A percentile compares a stretch with the other conserved stretches of the same genome.
Conservation (phyloP, 805 yeast genomes). For the Lipomyces lipofer region DNA sequence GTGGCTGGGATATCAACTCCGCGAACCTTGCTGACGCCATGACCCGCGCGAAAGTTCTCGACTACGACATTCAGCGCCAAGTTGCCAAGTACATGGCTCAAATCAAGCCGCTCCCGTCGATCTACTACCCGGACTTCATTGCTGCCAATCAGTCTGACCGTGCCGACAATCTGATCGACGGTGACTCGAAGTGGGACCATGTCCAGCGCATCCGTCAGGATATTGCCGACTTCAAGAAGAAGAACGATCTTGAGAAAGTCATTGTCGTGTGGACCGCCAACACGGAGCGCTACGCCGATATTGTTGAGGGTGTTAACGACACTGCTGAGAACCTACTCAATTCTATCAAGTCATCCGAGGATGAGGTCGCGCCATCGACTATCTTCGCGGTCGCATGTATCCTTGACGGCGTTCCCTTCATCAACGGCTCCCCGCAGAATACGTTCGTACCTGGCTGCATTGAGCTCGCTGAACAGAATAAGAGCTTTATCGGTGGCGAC, state of each 20-base stretch:
- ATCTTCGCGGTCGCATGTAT: constrained; percentile 91
- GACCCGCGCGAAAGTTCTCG: constrained; percentile 84
- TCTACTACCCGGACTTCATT: constrained; percentile 94
- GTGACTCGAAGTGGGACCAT: constrained; percentile 80
- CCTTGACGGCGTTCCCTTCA: constrained; percentile 83
- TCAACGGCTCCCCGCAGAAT: constrained; percentile 96
- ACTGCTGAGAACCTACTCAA: constrained; percentile 75
- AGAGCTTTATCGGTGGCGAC: constrained; percentile 89
- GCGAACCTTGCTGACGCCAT: constrained; percentile 72
- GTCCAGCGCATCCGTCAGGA: constrained; percentile 84
- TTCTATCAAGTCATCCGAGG: constrained; percentile 74
- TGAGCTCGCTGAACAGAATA: constrained; percentile 77
- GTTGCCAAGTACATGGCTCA: constrained; percentile 62
- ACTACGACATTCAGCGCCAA: constrained; percentile 77
- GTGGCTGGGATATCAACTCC: constrained; percentile 93
- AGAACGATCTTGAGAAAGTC: constrained; percentile 78
- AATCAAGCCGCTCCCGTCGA: constrained; percentile 72
- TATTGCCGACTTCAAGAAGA: constrained; percentile 70
- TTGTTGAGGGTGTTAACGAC: constrained; percentile 80
- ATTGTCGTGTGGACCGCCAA: constrained; percentile 96
- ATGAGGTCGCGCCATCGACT: constrained; percentile 90
- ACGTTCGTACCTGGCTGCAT: constrained; percentile 95
- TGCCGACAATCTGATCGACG: constrained; percentile 81
- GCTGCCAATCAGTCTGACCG: constrained; percentile 92
- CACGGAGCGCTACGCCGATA: constrained; percentile 87